Evolutionary conservation across 345 rosid genomes (phyloP), one percentile per base, ranked within the genome.

Genomic region (Citrus glauca): DNA sequence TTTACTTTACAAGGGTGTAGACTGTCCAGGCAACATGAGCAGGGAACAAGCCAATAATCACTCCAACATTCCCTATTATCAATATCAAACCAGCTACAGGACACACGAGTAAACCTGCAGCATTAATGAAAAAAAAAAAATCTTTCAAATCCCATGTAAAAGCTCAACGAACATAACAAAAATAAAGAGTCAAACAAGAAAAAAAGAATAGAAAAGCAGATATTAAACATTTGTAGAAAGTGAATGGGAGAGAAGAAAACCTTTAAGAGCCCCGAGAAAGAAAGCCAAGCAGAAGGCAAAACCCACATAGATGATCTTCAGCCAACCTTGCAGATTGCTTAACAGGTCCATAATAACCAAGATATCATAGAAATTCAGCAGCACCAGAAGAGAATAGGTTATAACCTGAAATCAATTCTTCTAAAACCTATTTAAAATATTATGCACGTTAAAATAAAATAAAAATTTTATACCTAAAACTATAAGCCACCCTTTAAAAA

Each of bases 231-330:
- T 11, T 60, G 59, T 50, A 25, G 24, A 10, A 38, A 63, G 28
- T 28, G 9, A 61, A 40, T 27, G 27, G 66, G 72, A 75, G n/a
- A n/a, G 55, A 28, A 11, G 9, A 20, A 24, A 76, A 90, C 97
- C 97, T 93, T 93, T 94, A 30, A 94, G 82, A 79, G 92, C 91
- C 50, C 97, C 98, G 27, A 95, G 82, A 71, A 89, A 77, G 71
- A 95, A 78, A 77, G 93, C 98, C 75, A 87, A 86, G 57, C 85
- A 89, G 77, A 95, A 93, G 57, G 89, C 92, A 72, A 94, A 82
- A 25, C 80, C 83, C 67, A 93, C 90, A 83, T 87, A 91, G 66
- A 82, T 60, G 64, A 80, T 80, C 81, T 75, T 83, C 48, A 86
- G 79, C 79, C 80, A 91, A 75, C 81, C 82, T 66, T 72, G 63